phyloP scores from a whole-genome alignment of 148 eudicot genomes.

The Vaccinium darrowii region DNA sequence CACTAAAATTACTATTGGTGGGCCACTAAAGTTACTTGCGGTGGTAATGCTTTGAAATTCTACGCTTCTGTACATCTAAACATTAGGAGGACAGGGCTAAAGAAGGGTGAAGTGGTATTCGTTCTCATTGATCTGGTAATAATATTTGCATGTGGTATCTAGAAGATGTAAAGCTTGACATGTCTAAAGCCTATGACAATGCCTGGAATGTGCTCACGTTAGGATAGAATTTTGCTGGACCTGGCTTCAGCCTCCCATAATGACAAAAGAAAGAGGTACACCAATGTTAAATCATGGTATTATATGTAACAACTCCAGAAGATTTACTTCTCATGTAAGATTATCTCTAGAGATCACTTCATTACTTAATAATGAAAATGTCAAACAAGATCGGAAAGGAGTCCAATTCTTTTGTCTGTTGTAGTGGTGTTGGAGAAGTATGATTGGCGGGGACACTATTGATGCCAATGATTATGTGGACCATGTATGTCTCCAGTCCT shows the following conservation, averaged over 20 bases:
- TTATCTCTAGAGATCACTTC: neutral
- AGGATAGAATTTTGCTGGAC: neutral
- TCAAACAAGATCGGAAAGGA: constrained; percentile 15
- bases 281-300: neutral
- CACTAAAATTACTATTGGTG: constrained; percentile 33
- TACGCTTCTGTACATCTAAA: constrained; percentile 92
- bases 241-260: too few relatives aligned
- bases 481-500: too few relatives aligned
- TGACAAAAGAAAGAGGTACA: too few relatives aligned
- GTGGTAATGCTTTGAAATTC: constrained; percentile 98
- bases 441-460: neutral
- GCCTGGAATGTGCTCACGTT: neutral
- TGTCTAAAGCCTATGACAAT: too few relatives aligned
- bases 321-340: neutral
- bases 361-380: neutral
- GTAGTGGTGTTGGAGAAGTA: neutral
- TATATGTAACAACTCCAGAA: neutral
- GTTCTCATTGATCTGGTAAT: constrained; percentile 9
- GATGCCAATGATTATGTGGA: neutral
- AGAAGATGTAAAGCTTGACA: neutral
- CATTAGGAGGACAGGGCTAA: constrained; percentile 69
- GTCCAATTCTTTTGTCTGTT: neutral
- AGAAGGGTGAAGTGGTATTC: constrained; percentile 94
- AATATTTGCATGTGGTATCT: neutral
- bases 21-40: constrained; percentile 90